A percentile compares a stretch with the other conserved stretches of the same genome.
Evolutionary conservation across 2,329 filamentous ascomycete species (phyloP).

Genomic region (Colletotrichum musae): DNA sequence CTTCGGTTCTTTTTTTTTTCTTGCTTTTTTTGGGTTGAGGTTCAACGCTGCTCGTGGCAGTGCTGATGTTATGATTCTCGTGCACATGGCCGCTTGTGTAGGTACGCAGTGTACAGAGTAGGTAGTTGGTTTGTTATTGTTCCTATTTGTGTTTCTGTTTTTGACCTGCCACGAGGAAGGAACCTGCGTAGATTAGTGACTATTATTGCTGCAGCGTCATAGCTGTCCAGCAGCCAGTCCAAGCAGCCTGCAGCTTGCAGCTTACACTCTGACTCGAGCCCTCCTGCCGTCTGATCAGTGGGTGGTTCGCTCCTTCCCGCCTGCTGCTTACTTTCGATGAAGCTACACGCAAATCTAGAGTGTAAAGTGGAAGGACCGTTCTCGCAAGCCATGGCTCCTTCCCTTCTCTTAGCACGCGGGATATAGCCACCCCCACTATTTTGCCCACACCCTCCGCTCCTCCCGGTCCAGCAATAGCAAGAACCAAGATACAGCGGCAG

Average conservation of each 20-base stretch:
- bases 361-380: constrained; percentile 7
- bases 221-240: not conserved
- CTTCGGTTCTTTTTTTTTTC: no score
- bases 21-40: no score
- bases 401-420: constrained; percentile 8
- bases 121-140: no score
- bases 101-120: no score
- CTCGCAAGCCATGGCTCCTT: constrained; percentile 1
- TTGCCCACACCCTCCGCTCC: constrained; percentile 6
- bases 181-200: not conserved
- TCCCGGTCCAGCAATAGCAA: no score
- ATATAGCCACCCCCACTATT: constrained; percentile 17
- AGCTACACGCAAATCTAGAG: not conserved
- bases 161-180: constrained; percentile 18
- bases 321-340: not conserved
- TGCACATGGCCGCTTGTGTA: no score
- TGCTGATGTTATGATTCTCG: constrained; percentile 12
- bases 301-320: not conserved
- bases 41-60: not conserved
- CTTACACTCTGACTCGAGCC: not conserved
- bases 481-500: no score
- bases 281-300: not conserved
- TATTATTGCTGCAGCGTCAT: constrained; percentile 7
- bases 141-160: not conserved
- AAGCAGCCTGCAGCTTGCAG: not conserved